Evolutionary conservation across 2,329 filamentous ascomycete species (phyloP).

Genomic region (Aspergillus ibericus): DNA sequence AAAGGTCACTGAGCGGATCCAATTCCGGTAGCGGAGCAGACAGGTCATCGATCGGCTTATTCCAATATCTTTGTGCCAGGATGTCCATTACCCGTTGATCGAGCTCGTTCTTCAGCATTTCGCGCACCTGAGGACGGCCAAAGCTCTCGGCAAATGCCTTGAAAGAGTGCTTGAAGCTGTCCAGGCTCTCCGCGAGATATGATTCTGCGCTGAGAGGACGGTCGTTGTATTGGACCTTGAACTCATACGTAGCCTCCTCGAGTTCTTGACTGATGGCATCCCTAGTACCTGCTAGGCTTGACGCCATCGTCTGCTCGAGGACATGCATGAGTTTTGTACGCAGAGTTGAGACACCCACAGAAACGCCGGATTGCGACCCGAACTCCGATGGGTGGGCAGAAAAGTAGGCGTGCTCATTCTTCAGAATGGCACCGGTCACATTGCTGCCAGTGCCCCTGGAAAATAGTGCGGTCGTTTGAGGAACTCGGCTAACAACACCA

Average conservation of each 20-base stretch:
- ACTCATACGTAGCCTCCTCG: slow-evolving; percentile 95
- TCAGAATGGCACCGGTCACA: slow-evolving; percentile 75
- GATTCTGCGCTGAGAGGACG: slow-evolving; percentile 91
- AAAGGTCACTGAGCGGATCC: slow-evolving; percentile 73
- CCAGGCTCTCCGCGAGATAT: slow-evolving; percentile 90
- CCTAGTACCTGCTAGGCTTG: slow-evolving; percentile 82
- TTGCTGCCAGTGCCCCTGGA: slow-evolving; percentile 78
- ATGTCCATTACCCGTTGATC: slow-evolving; percentile 94
- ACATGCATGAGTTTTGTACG: slow-evolving; percentile 97
- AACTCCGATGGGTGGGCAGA: slow-evolving; percentile 79
- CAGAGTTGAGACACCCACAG: slow-evolving; percentile 79
- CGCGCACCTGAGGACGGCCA: slow-evolving; percentile 82
- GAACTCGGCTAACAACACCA: slow-evolving; percentile 85
- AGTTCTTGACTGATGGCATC: slow-evolving; percentile 93
- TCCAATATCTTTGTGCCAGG: slow-evolving; percentile 94
- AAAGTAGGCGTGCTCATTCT: slow-evolving; percentile 88
- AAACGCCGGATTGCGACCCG: slow-evolving; percentile 68
- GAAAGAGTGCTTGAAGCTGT: slow-evolving; percentile 97
- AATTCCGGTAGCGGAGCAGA: slow-evolving; percentile 63
- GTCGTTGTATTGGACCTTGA: slow-evolving; percentile 99
- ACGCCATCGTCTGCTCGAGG: slow-evolving; percentile 94
- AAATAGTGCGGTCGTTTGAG: slow-evolving; percentile 69
- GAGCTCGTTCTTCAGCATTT: slow-evolving; percentile 85
- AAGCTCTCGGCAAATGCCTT: slow-evolving; percentile 90
- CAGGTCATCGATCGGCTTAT: slow-evolving; percentile 88